Evolutionary conservation across 2,329 filamentous ascomycete species (phyloP).

Genomic region (Mycosphaerella sp.): DNA sequence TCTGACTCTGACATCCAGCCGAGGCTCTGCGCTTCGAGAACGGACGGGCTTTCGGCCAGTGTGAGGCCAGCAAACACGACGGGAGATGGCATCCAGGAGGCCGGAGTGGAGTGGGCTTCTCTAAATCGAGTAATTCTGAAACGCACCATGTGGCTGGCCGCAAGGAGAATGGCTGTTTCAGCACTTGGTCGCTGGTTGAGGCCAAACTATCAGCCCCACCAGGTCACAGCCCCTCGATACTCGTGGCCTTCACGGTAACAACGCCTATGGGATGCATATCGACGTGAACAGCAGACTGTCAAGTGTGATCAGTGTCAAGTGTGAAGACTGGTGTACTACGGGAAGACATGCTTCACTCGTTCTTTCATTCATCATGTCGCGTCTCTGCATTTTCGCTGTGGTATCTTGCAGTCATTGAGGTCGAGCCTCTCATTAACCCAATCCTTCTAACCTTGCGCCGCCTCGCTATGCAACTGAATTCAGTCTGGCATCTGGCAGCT

Average conservation of each 20-base stretch:
- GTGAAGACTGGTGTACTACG: background rate
- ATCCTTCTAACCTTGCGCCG: conserved; percentile 5
- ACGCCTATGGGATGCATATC: background rate
- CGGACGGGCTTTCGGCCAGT: no score
- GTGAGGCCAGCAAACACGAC: no score
- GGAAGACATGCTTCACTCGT: background rate
- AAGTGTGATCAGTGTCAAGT: background rate
- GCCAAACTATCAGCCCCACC: background rate
- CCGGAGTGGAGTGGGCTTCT: no score
- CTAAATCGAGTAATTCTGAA: background rate
- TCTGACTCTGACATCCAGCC: no score
- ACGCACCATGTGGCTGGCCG: background rate
- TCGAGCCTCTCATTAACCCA: background rate
- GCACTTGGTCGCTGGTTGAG: background rate
- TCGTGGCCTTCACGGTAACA: background rate
- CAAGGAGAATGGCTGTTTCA: background rate
- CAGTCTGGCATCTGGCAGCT: background rate
- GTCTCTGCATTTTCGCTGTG: conserved; percentile 8
- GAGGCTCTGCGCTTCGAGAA: no score
- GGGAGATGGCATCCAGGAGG: no score
- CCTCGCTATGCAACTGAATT: conserved; percentile 11
- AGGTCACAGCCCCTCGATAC: background rate
- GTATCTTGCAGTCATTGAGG: conserved; percentile 2
- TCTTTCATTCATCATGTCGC: conserved; percentile 7
- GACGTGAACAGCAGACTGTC: background rate